Percentiles rank a stretch among this genome's conserved stretches.
These are phyloP conservation scores for Lactarius vividus DNA, from an alignment of 768 basidiomycete species.

Conservation along the genomic window DNA sequence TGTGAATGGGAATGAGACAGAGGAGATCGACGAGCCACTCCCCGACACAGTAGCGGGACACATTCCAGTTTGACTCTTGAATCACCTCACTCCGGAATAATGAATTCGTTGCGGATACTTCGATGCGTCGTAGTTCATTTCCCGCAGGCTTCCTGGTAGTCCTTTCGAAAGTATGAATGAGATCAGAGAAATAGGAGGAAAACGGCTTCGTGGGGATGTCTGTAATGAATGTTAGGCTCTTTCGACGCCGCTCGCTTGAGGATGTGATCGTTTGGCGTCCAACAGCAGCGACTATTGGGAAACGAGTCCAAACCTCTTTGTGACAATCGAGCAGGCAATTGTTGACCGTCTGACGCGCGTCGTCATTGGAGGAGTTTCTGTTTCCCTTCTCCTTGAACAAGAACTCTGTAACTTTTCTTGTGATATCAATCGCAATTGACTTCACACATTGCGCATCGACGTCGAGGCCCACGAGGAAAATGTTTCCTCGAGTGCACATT, in stretches of 20 bases:
- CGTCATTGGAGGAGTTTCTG: too few species aligned
- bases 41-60: conserved; percentile 35
- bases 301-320: not conserved
- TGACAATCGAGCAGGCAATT: conserved; percentile 32
- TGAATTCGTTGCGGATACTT: conserved; percentile 36
- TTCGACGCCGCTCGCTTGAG: conserved; percentile 32
- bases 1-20: conserved; percentile 33
- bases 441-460: conserved; percentile 32
- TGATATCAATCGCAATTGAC: conserved; percentile 52
- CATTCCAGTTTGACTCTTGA: conserved; percentile 15
- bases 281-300: not conserved
- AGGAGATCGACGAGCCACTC: conserved; percentile 62
- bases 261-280: not conserved
- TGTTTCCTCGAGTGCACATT: conserved; percentile 39
- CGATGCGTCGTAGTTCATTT: conserved; percentile 40
- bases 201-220: conserved; percentile 39
- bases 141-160: conserved; percentile 51
- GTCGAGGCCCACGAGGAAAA: conserved; percentile 45
- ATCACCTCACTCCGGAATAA: conserved; percentile 28
- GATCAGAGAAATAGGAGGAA: conserved; percentile 42
- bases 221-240: conserved; percentile 45
- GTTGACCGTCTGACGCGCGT: conserved; percentile 36
- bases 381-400: conserved; percentile 48
- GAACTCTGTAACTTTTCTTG: conserved; percentile 54
- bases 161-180: conserved; percentile 47